These are phyloP conservation scores for Lophiotrema nucula DNA, from an alignment of 495 filamentous ascomycete species.

Conservation along the genomic window DNA sequence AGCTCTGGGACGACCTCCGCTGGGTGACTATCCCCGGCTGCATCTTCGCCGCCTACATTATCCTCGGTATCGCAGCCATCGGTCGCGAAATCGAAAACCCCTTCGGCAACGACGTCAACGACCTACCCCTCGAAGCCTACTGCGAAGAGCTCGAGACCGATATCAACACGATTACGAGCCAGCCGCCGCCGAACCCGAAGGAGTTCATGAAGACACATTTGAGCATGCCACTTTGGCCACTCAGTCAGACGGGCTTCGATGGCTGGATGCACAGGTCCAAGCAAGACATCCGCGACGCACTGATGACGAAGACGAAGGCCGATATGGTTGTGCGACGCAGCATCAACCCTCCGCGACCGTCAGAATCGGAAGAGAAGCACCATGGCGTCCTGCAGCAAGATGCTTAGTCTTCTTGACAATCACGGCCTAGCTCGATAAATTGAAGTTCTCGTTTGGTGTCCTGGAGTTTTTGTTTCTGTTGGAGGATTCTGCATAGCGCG, in stretches of 20 bases:
- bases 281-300: constrained; percentile 58
- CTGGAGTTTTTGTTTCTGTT: no score
- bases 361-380: constrained; percentile 14
- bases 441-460: no score
- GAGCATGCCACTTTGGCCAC: constrained; percentile 70
- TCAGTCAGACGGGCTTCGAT: constrained; percentile 58
- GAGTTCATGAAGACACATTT: constrained; percentile 57
- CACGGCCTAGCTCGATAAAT: no score
- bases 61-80: constrained; percentile 68
- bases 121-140: constrained; percentile 76
- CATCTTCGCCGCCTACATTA: constrained; percentile 75
- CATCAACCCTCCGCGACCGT: constrained; percentile 3
- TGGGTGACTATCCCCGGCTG: constrained; percentile 89
- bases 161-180: constrained; percentile 69
- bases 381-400: constrained; percentile 1
- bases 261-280: constrained; percentile 63
- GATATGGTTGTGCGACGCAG: constrained; percentile 28
- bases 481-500: no score
- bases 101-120: constrained; percentile 89
- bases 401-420: no score
- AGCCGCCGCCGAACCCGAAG: constrained; percentile 51
- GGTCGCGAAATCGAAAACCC: constrained; percentile 86
- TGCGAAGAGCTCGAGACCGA: constrained; percentile 72
- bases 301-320: constrained; percentile 40
- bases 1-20: constrained; percentile 60